phyloP scores from a whole-genome alignment of 1,139 yeast species.

The Yamadazyma songkhlaensis region DNA sequence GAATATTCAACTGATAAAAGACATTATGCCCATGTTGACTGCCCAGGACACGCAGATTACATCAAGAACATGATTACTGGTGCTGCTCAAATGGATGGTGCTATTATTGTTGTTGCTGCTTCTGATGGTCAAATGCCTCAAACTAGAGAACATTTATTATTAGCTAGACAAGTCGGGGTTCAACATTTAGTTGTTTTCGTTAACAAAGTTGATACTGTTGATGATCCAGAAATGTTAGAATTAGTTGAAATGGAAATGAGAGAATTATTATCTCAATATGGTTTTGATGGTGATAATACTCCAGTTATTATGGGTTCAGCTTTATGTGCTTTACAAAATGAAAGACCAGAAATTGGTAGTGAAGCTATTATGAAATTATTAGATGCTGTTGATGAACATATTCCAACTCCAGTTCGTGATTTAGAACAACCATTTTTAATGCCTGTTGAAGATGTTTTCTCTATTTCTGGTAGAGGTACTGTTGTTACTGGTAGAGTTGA shows the following conservation, averaged over 20 bases:
- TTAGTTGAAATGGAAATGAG: slow-evolving; percentile 99
- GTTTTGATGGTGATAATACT: slow-evolving; percentile 97
- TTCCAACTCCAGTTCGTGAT: slow-evolving; percentile 96
- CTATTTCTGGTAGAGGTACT: slow-evolving; percentile 99
- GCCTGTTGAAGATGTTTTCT: slow-evolving; percentile 97
- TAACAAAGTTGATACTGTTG: slow-evolving; percentile 95
- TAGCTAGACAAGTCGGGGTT: slow-evolving; percentile 99
- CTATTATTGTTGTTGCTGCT: slow-evolving; percentile 98
- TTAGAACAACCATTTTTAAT: slow-evolving; percentile 93
- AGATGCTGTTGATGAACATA: slow-evolving; percentile 89
- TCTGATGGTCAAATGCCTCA: slow-evolving; percentile 99
- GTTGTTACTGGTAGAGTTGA: slow-evolving; percentile 99
- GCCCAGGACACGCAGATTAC: slow-evolving; percentile 99
- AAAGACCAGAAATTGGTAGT: slow-evolving; percentile 88
- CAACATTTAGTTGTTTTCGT: slow-evolving; percentile 96
- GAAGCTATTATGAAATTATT: slow-evolving; percentile 80
- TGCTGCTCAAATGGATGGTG: slow-evolving; percentile 99
- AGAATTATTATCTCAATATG: slow-evolving; percentile 84
- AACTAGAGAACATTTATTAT: slow-evolving; percentile 96
- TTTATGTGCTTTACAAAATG: slow-evolving; percentile 88
- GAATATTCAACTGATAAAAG: slow-evolving; percentile 91
- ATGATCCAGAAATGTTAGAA: slow-evolving; percentile 99
- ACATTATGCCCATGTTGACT: slow-evolving; percentile 88
- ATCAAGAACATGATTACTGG: slow-evolving; percentile 99
- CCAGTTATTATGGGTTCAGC: slow-evolving; percentile 99